These are phyloP conservation scores for Sporothrix humicola DNA, from an alignment of 2,329 filamentous ascomycete species.

Conservation along the genomic window DNA sequence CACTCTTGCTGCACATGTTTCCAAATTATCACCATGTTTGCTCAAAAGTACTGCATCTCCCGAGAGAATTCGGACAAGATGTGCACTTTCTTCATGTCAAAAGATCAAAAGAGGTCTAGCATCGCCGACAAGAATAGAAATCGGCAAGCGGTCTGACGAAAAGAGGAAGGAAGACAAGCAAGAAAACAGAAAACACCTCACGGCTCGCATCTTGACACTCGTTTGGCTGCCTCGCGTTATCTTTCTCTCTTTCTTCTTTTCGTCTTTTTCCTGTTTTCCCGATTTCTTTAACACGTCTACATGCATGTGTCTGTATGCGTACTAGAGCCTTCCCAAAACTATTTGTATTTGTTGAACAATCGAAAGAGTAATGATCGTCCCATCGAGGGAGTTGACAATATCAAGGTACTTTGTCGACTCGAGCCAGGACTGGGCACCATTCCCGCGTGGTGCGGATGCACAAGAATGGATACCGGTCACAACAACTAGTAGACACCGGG, in stretches of 20 bases:
- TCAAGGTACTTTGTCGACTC: too few species aligned
- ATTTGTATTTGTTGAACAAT: not conserved
- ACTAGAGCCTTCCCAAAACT: not conserved
- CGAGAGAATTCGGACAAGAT: not conserved
- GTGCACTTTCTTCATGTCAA: not conserved
- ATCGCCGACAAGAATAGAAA: not conserved
- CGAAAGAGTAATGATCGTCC: too few species aligned
- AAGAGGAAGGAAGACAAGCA: not conserved
- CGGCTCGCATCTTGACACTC: not conserved
- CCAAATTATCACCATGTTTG: not conserved
- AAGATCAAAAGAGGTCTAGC: not conserved
- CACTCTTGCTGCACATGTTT: not conserved
- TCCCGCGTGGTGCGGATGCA: not conserved
- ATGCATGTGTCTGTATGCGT: not conserved
- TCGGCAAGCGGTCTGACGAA: too few species aligned
- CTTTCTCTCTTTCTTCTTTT: not conserved
- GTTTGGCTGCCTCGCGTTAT: not conserved
- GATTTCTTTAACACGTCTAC: not conserved
- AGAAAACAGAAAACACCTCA: not conserved
- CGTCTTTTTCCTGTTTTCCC: not conserved
- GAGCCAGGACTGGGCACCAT: not conserved
- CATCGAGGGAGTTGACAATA: too few species aligned
- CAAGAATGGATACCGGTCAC: slow-evolving; percentile 1
- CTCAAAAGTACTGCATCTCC: not conserved
- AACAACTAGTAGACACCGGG: too few species aligned